Base-by-base conservation (phyloP, 2,329 filamentous ascomycete species). In the Furcasterigmium furcatum region DNA sequence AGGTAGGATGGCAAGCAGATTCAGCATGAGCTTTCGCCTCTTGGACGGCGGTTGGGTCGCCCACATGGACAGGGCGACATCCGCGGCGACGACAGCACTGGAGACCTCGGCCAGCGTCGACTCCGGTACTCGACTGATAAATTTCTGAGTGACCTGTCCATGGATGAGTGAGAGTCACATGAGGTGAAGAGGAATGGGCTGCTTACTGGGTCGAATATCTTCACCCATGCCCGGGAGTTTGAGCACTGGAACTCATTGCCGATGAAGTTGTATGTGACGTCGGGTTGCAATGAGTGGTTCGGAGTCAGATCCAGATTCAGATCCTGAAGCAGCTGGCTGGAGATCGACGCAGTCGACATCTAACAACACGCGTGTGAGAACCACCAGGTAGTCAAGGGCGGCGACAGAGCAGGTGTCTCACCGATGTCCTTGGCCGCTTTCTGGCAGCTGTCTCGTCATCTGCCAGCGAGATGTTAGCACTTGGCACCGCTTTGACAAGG, bases 111-210 rank as follows among this genome's bases (percentile, higher is more conserved):
- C n/a, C 34, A 36, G 12, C 9, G 16, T 36, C n/a, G 34, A 36
- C n/a, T 36, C 34, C 5, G 34, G 34, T 18, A 36, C 34, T 18
- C 34, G 8, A 5, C n/a, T 36, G 34, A 36, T 36, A 18, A 36
- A 36, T 10, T 36, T 36, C 18, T 36, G 34, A 9, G n/a, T 19
- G 34, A 36, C 34, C 34, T 36, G n/a, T 20, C 16, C 34, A 27
- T 83, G 71, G 60, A 88, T 85, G 61, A 88, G 67, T 14, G 72
- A 72, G 29, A 85, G 83, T 55, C 85, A 86, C 65, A 82, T 84
- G 73, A 88, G 39, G 84, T 76, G 7, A 84, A 87, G 46, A 88
- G 80, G 48, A 88, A 73, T 64, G 87, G 84, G 71, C 87, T 87
- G 50, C 84, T 88, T 24, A 85, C 84, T 12, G 84, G 84, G 62